These are phyloP conservation scores for Emmonsiellopsis sp. DNA, from an alignment of 2,329 filamentous ascomycete species.

Conservation along the genomic window DNA sequence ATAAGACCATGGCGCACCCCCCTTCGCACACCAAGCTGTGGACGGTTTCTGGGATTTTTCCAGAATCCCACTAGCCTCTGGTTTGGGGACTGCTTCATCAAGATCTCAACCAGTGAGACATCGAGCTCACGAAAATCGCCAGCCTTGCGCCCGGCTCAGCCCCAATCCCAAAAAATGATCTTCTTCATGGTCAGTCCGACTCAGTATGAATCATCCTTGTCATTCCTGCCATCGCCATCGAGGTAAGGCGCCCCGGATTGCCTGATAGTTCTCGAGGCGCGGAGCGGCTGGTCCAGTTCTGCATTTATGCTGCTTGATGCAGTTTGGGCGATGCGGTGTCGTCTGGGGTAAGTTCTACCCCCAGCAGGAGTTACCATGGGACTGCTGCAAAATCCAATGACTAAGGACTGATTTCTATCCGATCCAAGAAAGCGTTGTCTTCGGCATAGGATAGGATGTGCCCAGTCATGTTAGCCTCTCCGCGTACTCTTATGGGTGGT, in stretches of 20 bases:
- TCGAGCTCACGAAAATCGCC: not conserved
- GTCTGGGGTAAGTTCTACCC: not conserved
- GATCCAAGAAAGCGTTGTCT: no score
- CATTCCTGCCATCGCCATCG: not conserved
- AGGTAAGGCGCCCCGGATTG: not conserved
- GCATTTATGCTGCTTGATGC: not conserved
- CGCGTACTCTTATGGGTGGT: no score
- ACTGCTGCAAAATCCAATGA: no score
- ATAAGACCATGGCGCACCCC: no score
- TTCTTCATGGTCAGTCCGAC: no score
- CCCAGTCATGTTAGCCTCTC: no score
- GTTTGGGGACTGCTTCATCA: not conserved
- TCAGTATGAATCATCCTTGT: no score
- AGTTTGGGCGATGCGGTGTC: not conserved
- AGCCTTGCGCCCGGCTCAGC: conserved; percentile 6
- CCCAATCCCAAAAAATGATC: not conserved
- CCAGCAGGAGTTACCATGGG: no score
- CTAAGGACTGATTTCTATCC: no score
- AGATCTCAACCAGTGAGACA: not conserved
- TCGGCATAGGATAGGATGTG: no score
- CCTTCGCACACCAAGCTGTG: no score
- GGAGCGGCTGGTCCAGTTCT: not conserved
- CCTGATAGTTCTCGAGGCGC: not conserved
- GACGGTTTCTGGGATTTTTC: no score
- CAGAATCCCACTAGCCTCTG: not conserved